Evolutionary conservation across 2,329 filamentous ascomycete species (phyloP).

Genomic region (Hypoxylon sp.): DNA sequence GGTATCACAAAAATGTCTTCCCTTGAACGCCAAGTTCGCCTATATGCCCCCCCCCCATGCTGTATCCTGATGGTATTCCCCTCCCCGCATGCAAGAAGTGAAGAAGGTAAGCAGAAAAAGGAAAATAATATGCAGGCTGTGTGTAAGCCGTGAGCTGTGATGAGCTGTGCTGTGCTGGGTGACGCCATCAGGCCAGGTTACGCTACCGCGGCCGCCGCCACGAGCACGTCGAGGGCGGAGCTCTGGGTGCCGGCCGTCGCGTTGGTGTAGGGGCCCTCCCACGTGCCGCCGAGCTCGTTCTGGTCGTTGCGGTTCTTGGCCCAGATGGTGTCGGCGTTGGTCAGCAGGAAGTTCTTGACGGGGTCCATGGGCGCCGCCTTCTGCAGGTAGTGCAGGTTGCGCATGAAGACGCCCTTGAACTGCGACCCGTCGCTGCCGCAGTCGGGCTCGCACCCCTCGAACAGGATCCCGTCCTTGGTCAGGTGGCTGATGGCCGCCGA

Average conservation of each 20-base stretch:
- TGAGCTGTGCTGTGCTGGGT: too few species aligned
- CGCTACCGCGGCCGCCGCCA: constrained; percentile 41
- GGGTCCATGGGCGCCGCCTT: constrained; percentile 53
- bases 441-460: constrained; percentile 61
- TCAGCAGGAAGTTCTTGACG: constrained; percentile 51
- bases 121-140: too few species aligned
- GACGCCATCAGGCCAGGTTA: constrained; percentile 35
- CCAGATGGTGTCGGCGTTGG: constrained; percentile 48
- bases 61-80: too few species aligned
- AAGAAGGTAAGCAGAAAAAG: too few species aligned
- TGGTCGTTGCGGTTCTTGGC: constrained; percentile 46
- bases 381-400: constrained; percentile 67
- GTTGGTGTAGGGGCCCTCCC: constrained; percentile 43
- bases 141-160: too few species aligned
- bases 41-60: constrained; percentile 8
- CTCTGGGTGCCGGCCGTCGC: constrained; percentile 43
- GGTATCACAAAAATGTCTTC: constrained; percentile 27
- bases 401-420: constrained; percentile 76
- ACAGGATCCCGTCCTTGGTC: constrained; percentile 56
- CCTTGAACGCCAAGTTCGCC: constrained; percentile 32
- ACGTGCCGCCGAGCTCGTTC: constrained; percentile 43
- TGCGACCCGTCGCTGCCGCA: constrained; percentile 62
- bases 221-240: constrained; percentile 43
- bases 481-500: constrained; percentile 57
- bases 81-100: too few species aligned